phyloP scores from a whole-genome alignment of 1,284 basidiomycete genomes.

The Stereum hirsutum region DNA sequence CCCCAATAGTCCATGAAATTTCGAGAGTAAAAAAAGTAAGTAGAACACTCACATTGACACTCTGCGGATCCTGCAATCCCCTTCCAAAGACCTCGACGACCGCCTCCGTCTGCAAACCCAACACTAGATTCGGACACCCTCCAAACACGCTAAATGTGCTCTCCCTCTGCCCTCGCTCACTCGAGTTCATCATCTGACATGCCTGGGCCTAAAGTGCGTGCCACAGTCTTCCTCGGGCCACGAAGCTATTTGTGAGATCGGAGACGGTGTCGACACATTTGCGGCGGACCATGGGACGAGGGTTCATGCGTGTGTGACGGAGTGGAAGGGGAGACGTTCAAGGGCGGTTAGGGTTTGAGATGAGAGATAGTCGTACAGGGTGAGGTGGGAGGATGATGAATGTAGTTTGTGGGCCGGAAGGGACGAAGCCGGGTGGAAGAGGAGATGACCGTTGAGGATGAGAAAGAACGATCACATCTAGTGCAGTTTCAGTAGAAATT shows the following conservation, averaged over 20 bases:
- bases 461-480: slow-evolving; percentile 79
- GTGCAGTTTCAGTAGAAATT: background rate
- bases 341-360: slow-evolving; percentile 53
- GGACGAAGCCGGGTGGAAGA: slow-evolving; percentile 45
- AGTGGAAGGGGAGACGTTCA: slow-evolving; percentile 62
- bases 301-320: slow-evolving; percentile 49
- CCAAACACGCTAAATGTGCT: slow-evolving; percentile 58
- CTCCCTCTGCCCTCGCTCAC: slow-evolving; percentile 35
- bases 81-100: slow-evolving; percentile 54
- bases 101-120: slow-evolving; percentile 60
- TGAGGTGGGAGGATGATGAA: slow-evolving; percentile 29
- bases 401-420: slow-evolving; percentile 24
- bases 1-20: no score
- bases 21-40: no score
- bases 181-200: slow-evolving; percentile 50
- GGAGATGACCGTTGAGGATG: slow-evolving; percentile 64
- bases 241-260: slow-evolving; percentile 64
- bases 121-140: slow-evolving; percentile 59
- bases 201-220: slow-evolving; percentile 64
- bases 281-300: slow-evolving; percentile 42
- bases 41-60: slow-evolving; percentile 48
- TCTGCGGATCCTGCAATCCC: slow-evolving; percentile 54
- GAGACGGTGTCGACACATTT: slow-evolving; percentile 67
- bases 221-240: slow-evolving; percentile 70
- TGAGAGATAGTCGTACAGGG: slow-evolving; percentile 68